These are phyloP conservation scores for Nitzschia putrida DNA, from an alignment of 108 stramenopile genomes.

Conservation along the genomic window DNA sequence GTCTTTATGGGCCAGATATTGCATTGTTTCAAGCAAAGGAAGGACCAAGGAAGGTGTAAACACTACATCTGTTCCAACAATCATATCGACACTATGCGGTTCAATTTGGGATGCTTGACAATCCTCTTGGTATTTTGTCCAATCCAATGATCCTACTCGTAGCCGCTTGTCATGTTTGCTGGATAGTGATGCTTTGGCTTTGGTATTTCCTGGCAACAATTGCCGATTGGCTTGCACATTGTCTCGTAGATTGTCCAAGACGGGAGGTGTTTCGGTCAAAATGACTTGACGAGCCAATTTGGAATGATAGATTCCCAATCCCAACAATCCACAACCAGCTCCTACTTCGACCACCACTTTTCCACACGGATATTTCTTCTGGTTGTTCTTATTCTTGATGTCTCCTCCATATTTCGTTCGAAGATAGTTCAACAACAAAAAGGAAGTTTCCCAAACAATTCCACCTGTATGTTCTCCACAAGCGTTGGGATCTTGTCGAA, in stretches of 20 bases:
- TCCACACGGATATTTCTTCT: slow-evolving; percentile 16
- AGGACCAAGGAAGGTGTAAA: slow-evolving; percentile 62
- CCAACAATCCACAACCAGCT: slow-evolving; percentile 68
- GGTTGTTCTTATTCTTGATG: neutral
- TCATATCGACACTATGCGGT: slow-evolving; percentile 64
- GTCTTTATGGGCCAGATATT: slow-evolving; percentile 40
- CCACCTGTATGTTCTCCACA: slow-evolving; percentile 70
- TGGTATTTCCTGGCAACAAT: neutral
- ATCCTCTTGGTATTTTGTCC: slow-evolving; percentile 57
- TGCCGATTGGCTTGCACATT: slow-evolving; percentile 38
- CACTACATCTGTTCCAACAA: slow-evolving; percentile 78
- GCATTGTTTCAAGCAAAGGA: slow-evolving; percentile 60
- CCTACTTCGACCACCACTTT: slow-evolving; percentile 48
- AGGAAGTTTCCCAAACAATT: slow-evolving; percentile 79
- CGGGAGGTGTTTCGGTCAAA: slow-evolving; percentile 64
- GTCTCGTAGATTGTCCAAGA: slow-evolving; percentile 46
- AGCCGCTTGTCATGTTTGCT: neutral
- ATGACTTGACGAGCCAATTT: slow-evolving; percentile 42
- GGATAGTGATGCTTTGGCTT: neutral
- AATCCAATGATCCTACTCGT: slow-evolving; percentile 45
- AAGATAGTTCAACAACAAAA: slow-evolving; percentile 54
- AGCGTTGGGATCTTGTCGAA: slow-evolving; percentile 54
- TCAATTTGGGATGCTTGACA: slow-evolving; percentile 32
- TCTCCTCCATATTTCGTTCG: slow-evolving; percentile 13
- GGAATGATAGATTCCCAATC: slow-evolving; percentile 44